These are phyloP conservation scores for Esteya vermicola DNA, from an alignment of 2,329 filamentous ascomycete species.

Conservation along the genomic window DNA sequence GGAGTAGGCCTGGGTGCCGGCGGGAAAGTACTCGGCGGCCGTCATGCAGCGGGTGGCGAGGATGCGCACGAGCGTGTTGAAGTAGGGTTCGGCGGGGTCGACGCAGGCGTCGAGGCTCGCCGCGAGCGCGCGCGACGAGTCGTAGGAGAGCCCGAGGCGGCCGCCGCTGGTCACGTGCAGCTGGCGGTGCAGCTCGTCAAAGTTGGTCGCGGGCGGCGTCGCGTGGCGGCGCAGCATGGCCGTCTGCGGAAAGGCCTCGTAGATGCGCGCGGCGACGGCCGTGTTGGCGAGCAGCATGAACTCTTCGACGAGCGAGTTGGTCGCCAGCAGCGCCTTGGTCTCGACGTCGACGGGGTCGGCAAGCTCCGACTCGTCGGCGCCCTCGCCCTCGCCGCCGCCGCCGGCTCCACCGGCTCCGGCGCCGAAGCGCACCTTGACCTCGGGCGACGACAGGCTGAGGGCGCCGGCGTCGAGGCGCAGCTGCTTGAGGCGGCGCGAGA, in stretches of 20 bases:
- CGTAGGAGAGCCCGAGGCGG: conserved; percentile 64
- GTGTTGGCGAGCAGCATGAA: conserved; percentile 99
- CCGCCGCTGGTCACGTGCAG: conserved; percentile 54
- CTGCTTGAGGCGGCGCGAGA: conserved; percentile 86
- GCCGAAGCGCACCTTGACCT: conserved; percentile 90
- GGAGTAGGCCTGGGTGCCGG: conserved; percentile 79
- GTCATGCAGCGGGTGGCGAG: conserved; percentile 99
- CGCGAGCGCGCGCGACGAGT: conserved; percentile 84
- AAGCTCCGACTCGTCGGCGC: conserved; percentile 56
- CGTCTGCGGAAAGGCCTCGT: conserved; percentile 85
- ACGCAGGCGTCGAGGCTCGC: conserved; percentile 79
- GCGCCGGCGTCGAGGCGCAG: conserved; percentile 95
- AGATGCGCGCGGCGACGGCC: conserved; percentile 80
- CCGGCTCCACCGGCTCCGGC: conserved; percentile 32
- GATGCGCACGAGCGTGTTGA: conserved; percentile 96
- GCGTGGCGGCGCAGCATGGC: conserved; percentile 86
- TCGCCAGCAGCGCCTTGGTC: conserved; percentile 85
- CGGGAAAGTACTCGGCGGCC: conserved; percentile 95
- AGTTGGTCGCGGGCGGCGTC: conserved; percentile 87
- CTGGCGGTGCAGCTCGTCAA: conserved; percentile 85
- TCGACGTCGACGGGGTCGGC: conserved; percentile 94
- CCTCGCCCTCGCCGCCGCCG: neutral
- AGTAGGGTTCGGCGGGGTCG: conserved; percentile 74
- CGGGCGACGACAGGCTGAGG: conserved; percentile 89
- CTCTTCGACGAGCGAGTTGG: conserved; percentile 94